These are phyloP conservation scores for Blastocystis sp. DNA, from an alignment of 352 stramenopile genomes.

Conservation along the genomic window DNA sequence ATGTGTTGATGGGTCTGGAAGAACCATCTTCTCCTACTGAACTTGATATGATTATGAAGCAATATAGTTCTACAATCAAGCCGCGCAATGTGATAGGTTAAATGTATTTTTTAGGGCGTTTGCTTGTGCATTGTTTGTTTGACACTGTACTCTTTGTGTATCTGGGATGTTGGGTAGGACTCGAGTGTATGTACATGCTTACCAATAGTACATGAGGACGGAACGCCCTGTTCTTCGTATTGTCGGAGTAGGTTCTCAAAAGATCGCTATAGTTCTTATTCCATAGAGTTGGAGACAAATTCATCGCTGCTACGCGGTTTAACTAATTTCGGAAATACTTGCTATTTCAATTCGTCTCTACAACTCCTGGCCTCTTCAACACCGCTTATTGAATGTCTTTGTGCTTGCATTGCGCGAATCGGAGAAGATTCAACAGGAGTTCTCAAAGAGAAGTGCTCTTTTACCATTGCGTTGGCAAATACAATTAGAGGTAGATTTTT, in stretches of 20 bases:
- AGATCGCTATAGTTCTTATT: not conserved
- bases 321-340: conserved; percentile 70
- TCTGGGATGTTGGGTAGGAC: not conserved
- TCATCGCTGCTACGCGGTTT: conserved; percentile 63
- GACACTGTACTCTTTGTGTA: not conserved
- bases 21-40: conserved; percentile 2
- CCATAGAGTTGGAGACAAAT: not conserved
- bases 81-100: not conserved
- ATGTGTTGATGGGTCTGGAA: conserved; percentile 38
- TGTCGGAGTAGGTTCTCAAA: not conserved
- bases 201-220: conserved; percentile 1
- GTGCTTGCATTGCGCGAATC: not conserved
- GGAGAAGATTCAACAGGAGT: not conserved
- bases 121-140: not conserved
- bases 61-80: conserved; percentile 58
- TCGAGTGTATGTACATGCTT: not conserved
- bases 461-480: not conserved
- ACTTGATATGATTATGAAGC: conserved; percentile 47
- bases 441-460: not conserved
- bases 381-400: conserved; percentile 18
- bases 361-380: conserved; percentile 49
- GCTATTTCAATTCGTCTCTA: conserved; percentile 69
- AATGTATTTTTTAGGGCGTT: not conserved
- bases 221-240: conserved; percentile 4
- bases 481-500: not conserved